Percentiles rank a stretch among this genome's conserved stretches.
phyloP scores from a whole-genome alignment of 768 basidiomycete genomes.

The Suillus subalutaceus region DNA sequence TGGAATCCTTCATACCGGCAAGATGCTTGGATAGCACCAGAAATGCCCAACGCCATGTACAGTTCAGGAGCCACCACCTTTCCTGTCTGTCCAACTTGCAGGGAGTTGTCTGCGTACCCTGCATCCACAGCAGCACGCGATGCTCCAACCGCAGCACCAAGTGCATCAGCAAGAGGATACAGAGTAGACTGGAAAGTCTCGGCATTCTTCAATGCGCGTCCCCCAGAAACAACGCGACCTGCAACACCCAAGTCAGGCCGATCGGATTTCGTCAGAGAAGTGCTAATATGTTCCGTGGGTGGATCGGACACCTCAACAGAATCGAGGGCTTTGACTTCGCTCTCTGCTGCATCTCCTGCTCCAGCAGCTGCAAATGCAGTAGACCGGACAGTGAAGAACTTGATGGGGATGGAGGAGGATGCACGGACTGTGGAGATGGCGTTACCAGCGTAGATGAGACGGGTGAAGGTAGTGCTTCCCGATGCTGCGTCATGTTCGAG shows the following conservation, averaged over 20 bases:
- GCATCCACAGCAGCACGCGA: conserved; percentile 97
- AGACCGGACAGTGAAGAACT: conserved; percentile 93
- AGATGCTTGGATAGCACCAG: conserved; percentile 98
- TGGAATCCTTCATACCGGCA: conserved; percentile 99
- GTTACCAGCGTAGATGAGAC: conserved; percentile 97
- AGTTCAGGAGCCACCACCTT: conserved; percentile 97
- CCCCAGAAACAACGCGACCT: conserved; percentile 89
- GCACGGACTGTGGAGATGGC: conserved; percentile 92
- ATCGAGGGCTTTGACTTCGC: conserved; percentile 62
- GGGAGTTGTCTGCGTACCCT: conserved; percentile 95
- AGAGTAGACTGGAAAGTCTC: conserved; percentile 88
- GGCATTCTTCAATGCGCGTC: conserved; percentile 91
- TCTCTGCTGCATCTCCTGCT: conserved; percentile 52
- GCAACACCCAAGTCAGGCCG: conserved; percentile 92
- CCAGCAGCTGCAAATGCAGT: conserved; percentile 82
- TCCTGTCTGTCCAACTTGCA: conserved; percentile 99
- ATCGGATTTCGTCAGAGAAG: conserved; percentile 84
- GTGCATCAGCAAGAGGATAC: conserved; percentile 88
- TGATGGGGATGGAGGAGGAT: conserved; percentile 73
- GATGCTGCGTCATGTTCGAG: conserved; percentile 66
- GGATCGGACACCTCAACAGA: conserved; percentile 60
- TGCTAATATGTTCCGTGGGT: conserved; percentile 63
- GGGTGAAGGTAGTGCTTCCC: conserved; percentile 82
- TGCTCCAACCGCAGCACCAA: conserved; percentile 97
- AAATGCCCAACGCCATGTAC: conserved; percentile 96